Conservation (phyloP, 1,284 basidiomycete genomes). For the Bjerkandera adusta region DNA sequence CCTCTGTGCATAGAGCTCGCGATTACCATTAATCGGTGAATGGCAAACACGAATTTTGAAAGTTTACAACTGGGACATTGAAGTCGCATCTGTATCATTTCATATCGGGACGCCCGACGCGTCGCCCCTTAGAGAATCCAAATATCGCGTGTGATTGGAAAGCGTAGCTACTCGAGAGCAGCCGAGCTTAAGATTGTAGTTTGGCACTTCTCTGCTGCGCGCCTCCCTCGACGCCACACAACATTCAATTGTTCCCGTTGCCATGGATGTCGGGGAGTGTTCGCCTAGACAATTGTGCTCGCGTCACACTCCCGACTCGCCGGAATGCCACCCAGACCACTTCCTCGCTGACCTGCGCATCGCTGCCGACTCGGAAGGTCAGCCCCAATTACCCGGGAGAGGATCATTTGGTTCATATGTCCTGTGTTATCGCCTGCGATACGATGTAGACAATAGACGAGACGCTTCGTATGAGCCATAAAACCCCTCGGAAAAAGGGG, state of each 20-base stretch:
- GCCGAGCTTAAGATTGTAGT: no score
- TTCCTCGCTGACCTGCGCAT: not conserved
- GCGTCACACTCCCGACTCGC: not conserved
- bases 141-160: no score
- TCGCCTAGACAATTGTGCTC: not conserved
- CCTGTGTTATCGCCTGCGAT: not conserved
- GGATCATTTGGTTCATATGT: not conserved
- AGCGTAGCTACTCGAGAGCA: no score
- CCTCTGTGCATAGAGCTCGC: no score
- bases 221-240: no score
- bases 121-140: no score
- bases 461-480: not conserved
- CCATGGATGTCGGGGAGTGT: not conserved
- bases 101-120: no score
- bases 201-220: no score
- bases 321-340: not conserved
- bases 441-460: constrained; percentile 1
- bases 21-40: no score
- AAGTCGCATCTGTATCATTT: no score
- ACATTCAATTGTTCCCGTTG: not conserved
- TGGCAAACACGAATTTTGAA: no score
- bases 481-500: not conserved
- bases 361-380: not conserved
- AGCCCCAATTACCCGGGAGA: not conserved
- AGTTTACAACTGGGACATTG: no score